Evolutionary conservation across 2,329 filamentous ascomycete species (phyloP), one percentile per base, ranked within the genome.

Genomic region (Coleophoma crateriformis): DNA sequence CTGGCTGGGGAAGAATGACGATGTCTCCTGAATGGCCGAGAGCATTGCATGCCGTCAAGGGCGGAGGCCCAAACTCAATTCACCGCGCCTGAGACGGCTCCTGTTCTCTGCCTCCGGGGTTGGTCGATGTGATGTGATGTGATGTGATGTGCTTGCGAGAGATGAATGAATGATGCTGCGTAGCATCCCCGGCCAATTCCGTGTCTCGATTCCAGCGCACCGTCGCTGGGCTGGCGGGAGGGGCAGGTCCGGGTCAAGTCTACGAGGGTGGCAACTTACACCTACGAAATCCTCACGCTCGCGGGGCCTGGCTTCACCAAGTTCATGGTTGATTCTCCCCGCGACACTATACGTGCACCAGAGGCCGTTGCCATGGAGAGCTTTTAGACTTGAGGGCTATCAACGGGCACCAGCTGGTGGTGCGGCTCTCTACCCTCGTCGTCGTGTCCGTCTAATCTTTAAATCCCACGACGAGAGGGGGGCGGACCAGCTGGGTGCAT

Each of bases 391-490:
- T 44, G 19, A n/a, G 15, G 19, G 15, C 41, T 33, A 44, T n/a
- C 8, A 44, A n/a, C 20, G 17, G 13, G 41, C 41, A 44, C 41
- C 22, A 27, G 40, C 40, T 43, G 56, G 58, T 49, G 53, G 22
- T 51, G 54, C 53, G 49, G 55, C 50, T 57, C 49, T 50, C 38
- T 44, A 27, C 50, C 17, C 45, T 41, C 44, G 37, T 27, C 42
- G 19, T 45, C 39, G 32, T 56, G 51, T 56, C 53, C 54, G 58
- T 55, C 54, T 39, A 54, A 59, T 58, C 51, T 55, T 57, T 57
- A 53, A 27, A 27, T 27, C 27, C 27, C 27, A 27, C 27, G 27
- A 52, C 51, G 50, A 45, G 22, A 53, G 48, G 43, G 37, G 39
- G 39, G 38, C 14, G 41, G 20, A 4, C 41, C 41, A 33, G 20